Percentiles rank a stretch among this genome's conserved stretches.
Evolutionary conservation across 1,284 basidiomycete genomes (phyloP).

Genomic region (Sporisorium exsertum): DNA sequence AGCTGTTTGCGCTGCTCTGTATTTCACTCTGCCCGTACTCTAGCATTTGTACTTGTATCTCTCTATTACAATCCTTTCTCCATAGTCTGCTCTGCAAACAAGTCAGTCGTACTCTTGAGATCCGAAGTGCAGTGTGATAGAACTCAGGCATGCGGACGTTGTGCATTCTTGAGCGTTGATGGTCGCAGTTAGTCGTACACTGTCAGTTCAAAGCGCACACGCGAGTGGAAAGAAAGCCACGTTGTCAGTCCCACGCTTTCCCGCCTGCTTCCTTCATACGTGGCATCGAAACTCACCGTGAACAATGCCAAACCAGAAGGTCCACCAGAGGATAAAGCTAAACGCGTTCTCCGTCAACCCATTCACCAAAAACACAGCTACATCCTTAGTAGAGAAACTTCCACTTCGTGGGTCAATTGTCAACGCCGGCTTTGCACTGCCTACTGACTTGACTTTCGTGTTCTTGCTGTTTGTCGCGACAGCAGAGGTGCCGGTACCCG

Average conservation of each 20-base stretch:
- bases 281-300: constrained; percentile 55
- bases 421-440: background rate
- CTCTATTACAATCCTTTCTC: constrained; percentile 1
- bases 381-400: constrained; percentile 24
- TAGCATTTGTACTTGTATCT: constrained; percentile 31
- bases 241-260: background rate
- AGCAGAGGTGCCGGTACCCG: background rate
- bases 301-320: constrained; percentile 65
- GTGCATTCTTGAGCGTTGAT: background rate
- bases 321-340: constrained; percentile 67
- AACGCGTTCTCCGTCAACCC: constrained; percentile 61
- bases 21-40: background rate
- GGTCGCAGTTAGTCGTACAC: constrained; percentile 10
- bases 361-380: constrained; percentile 26
- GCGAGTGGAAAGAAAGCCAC: background rate
- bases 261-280: background rate
- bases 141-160: no score
- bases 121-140: no score
- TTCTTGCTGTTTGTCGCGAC: background rate
- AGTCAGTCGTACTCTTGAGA: background rate
- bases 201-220: background rate
- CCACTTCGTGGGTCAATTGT: constrained; percentile 36
- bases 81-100: background rate
- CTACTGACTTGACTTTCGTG: constrained; percentile 10
- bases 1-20: background rate